Evolutionary conservation across 1,284 basidiomycete genomes (phyloP).

Genomic region (Malassezia slooffiae): DNA sequence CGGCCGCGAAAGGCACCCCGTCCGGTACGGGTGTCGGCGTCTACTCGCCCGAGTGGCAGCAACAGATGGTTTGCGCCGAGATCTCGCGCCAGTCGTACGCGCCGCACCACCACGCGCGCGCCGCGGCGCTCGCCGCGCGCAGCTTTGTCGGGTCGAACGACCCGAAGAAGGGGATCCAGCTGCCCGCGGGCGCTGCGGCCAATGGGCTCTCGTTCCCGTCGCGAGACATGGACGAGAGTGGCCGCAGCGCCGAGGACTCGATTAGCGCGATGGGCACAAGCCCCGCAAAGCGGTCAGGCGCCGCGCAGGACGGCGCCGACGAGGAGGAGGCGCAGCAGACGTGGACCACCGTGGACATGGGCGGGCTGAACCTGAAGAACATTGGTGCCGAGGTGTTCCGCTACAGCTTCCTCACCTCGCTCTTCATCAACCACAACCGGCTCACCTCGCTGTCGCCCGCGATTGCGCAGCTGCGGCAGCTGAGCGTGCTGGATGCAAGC

Average conservation of each 20-base stretch:
- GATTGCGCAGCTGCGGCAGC: slow-evolving; percentile 70
- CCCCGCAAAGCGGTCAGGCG: slow-evolving; percentile 12
- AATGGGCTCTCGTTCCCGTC: slow-evolving; percentile 46
- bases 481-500: slow-evolving; percentile 84
- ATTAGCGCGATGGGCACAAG: slow-evolving; percentile 12
- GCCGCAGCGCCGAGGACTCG: slow-evolving; percentile 7
- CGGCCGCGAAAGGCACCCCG: slow-evolving; percentile 14
- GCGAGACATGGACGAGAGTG: background rate
- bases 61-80: slow-evolving; percentile 37
- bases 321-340: slow-evolving; percentile 21
- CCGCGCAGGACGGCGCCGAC: slow-evolving; percentile 4
- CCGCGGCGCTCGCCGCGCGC: slow-evolving; percentile 53
- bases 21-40: slow-evolving; percentile 20
- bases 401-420: slow-evolving; percentile 85
- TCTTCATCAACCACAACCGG: slow-evolving; percentile 95
- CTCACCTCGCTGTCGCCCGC: slow-evolving; percentile 69
- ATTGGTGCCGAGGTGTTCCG: slow-evolving; percentile 69
- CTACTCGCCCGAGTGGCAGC: slow-evolving; percentile 37
- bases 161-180: slow-evolving; percentile 48
- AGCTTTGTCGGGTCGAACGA: slow-evolving; percentile 49
- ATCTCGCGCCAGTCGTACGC: slow-evolving; percentile 51
- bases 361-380: slow-evolving; percentile 84
- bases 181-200: slow-evolving; percentile 37
- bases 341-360: slow-evolving; percentile 92
- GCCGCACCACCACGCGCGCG: slow-evolving; percentile 54